Evolutionary conservation across 805 yeast species (phyloP).

Genomic region (baker's yeast (Saccharomyces cerevisiae)): DNA sequence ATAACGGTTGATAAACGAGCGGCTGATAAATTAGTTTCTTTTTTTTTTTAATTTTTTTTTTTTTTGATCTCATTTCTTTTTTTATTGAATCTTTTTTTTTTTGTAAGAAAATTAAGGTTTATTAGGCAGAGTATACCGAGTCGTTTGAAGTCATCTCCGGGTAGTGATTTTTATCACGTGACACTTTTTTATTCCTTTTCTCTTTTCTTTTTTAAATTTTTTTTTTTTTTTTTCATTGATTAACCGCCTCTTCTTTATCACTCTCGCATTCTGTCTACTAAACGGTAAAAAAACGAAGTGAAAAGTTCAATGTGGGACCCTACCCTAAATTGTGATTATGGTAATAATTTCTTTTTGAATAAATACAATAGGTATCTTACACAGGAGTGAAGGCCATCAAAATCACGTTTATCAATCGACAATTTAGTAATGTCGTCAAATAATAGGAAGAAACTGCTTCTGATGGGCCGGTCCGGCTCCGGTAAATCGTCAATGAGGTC

Average conservation of each 20-base stretch:
- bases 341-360: not conserved
- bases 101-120: too few species aligned
- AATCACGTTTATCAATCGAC: not conserved
- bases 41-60: not conserved
- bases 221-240: not conserved
- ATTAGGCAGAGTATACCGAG: too few species aligned
- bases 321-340: not conserved
- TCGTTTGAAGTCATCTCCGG: not conserved
- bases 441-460: constrained; percentile 51
- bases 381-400: not conserved
- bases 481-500: constrained; percentile 98
- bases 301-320: not conserved
- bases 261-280: not conserved
- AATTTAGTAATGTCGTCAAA: constrained; percentile 16
- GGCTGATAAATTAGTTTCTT: not conserved
- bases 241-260: not conserved
- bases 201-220: too few species aligned
- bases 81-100: too few species aligned
- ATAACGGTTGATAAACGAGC: not conserved
- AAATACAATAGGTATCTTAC: not conserved
- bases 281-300: not conserved
- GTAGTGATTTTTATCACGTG: not conserved
- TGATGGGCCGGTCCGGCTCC: constrained; percentile 91
- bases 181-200: not conserved
- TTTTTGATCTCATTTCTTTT: not conserved